A percentile compares a stretch with the other conserved stretches of the same genome.
Evolutionary conservation across 1,284 basidiomycete genomes (phyloP).

Genomic region (Dichomitus squalens): DNA sequence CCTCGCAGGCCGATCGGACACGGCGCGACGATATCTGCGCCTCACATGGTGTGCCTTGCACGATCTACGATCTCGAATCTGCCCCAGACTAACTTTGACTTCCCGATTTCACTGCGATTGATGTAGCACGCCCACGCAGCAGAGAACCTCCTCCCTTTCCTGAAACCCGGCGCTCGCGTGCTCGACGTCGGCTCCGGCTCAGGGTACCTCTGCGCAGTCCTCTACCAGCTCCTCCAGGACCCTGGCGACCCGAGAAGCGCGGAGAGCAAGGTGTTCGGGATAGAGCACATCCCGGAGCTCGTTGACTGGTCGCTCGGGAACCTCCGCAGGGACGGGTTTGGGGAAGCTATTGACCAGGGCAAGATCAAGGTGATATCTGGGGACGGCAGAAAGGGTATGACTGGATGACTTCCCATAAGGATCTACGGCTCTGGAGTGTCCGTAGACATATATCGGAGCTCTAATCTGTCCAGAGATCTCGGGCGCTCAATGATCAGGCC

Average conservation of each 20-base stretch:
- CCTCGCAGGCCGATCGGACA: slow-evolving; percentile 66
- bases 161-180: slow-evolving; percentile 71
- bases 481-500: no score
- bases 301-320: slow-evolving; percentile 74
- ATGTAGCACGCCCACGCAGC: slow-evolving; percentile 79
- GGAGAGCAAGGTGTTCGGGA: slow-evolving; percentile 75
- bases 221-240: slow-evolving; percentile 69
- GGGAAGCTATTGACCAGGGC: slow-evolving; percentile 49
- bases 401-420: no score
- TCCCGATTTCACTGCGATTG: not conserved
- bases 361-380: slow-evolving; percentile 69
- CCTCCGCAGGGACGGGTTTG: slow-evolving; percentile 69
- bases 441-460: no score
- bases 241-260: slow-evolving; percentile 31
- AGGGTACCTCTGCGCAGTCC: slow-evolving; percentile 77
- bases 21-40: slow-evolving; percentile 87
- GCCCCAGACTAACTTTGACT: not conserved
- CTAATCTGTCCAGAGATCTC: no score
- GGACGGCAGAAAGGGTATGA: slow-evolving; percentile 79
- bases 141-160: slow-evolving; percentile 71
- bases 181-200: slow-evolving; percentile 85
- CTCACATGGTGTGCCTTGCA: slow-evolving; percentile 71
- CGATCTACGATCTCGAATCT: slow-evolving; percentile 2
- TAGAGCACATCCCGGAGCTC: slow-evolving; percentile 88
- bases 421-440: no score